Evolutionary conservation across 176 grass and related monocot genomes (phyloP).

Genomic region (Alopecurus myosuroides): DNA sequence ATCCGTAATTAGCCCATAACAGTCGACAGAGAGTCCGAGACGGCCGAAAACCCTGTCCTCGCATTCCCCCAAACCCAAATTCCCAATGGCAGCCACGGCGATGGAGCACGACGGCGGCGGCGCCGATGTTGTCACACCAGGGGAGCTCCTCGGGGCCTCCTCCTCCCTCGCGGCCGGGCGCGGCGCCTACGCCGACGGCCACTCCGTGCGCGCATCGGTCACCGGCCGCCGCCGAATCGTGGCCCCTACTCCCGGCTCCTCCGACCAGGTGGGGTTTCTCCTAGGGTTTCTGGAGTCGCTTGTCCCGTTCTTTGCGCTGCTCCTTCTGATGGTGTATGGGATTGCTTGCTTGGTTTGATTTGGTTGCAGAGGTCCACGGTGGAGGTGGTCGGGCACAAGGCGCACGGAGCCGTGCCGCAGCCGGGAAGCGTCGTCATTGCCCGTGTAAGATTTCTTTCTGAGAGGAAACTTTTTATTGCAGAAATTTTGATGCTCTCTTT

Average conservation of each 20-base stretch:
- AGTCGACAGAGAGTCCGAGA: neutral
- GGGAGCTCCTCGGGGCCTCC: constrained; percentile 60
- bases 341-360: neutral
- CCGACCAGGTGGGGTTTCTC: constrained; percentile 43
- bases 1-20: neutral
- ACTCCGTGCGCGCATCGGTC: constrained; percentile 61
- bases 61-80: neutral
- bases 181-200: constrained; percentile 74
- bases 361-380: constrained; percentile 62
- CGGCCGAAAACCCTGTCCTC: constrained; percentile 3
- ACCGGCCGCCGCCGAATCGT: constrained; percentile 57
- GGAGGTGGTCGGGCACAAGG: constrained; percentile 85
- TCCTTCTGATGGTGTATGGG: neutral
- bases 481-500: neutral
- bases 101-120: constrained; percentile 46
- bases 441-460: constrained; percentile 43
- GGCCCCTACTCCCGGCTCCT: constrained; percentile 47
- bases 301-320: neutral
- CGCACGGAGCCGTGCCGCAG: constrained; percentile 73
- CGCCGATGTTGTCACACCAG: constrained; percentile 56
- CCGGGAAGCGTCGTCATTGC: constrained; percentile 75
- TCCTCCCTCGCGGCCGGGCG: constrained; percentile 45
- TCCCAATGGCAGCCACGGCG: constrained; percentile 47
- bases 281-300: neutral
- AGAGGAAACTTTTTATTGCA: neutral